Evolutionary conservation across 2,329 filamentous ascomycete species (phyloP).

Genomic region (Fusarium sp.): DNA sequence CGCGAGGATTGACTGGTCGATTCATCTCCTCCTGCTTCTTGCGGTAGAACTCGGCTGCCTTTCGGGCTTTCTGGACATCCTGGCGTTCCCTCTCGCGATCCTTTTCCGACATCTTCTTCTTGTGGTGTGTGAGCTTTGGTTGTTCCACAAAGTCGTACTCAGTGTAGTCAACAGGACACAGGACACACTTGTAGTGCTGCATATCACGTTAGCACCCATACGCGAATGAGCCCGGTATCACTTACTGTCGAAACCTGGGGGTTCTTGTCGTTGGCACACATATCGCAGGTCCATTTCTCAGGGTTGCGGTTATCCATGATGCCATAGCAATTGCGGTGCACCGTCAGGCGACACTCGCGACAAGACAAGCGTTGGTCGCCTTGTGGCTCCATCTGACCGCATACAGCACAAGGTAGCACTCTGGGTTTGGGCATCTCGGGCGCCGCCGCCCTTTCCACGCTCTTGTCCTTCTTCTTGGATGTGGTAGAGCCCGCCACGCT

Average conservation of each 20-base stretch:
- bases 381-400: slow-evolving; percentile 77
- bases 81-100: slow-evolving; percentile 88
- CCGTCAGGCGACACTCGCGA: slow-evolving; percentile 88
- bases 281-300: slow-evolving; percentile 94
- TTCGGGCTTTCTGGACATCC: slow-evolving; percentile 85
- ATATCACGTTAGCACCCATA: slow-evolving; percentile 45
- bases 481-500: slow-evolving; percentile 53
- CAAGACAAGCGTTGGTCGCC: slow-evolving; percentile 83
- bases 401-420: slow-evolving; percentile 86
- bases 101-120: slow-evolving; percentile 91
- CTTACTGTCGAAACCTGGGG: slow-evolving; percentile 91
- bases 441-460: slow-evolving; percentile 65
- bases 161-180: slow-evolving; percentile 87
- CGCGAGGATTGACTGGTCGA: slow-evolving; percentile 84
- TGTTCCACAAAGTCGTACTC: slow-evolving; percentile 88
- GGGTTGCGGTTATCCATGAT: slow-evolving; percentile 75
- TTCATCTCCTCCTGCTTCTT: slow-evolving; percentile 86
- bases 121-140: slow-evolving; percentile 61
- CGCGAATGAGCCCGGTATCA: slow-evolving; percentile 28
- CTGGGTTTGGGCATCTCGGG: slow-evolving; percentile 85
- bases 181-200: slow-evolving; percentile 88
- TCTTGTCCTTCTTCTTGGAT: slow-evolving; percentile 72
- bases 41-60: slow-evolving; percentile 83
- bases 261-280: slow-evolving; percentile 93
- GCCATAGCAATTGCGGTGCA: slow-evolving; percentile 95